Evolutionary conservation across 768 basidiomycete genomes (phyloP).

Genomic region (Mrakia blollopis): DNA sequence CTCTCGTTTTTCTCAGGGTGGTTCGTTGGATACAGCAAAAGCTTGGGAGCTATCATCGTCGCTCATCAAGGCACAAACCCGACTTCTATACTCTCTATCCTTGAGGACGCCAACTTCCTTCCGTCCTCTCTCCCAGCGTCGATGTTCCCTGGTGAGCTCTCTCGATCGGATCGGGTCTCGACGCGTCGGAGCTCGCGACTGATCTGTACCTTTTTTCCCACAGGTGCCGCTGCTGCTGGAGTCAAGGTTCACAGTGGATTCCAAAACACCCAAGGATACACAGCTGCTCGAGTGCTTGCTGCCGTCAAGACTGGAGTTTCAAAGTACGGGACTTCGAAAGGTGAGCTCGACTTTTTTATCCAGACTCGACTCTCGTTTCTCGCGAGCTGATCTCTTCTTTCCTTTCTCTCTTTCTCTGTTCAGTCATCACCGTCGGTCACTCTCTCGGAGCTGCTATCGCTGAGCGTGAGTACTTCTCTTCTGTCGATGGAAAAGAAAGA

Average conservation of each 20-base stretch:
- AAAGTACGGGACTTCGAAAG: neutral
- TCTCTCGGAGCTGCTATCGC: neutral
- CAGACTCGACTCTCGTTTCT: no score
- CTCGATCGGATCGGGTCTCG: neutral
- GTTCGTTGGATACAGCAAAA: neutral
- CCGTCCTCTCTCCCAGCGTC: neutral
- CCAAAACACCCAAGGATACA: neutral
- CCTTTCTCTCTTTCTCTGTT: neutral
- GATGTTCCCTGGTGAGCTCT: neutral
- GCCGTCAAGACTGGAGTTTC: neutral
- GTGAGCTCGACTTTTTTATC: neutral
- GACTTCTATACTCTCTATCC: neutral
- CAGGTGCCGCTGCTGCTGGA: neutral
- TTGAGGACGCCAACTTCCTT: neutral
- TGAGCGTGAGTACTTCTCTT: neutral
- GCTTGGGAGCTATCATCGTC: neutral
- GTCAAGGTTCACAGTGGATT: slow-evolving; percentile 5
- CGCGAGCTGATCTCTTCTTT: neutral
- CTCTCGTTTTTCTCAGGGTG: neutral
- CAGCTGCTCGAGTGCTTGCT: neutral
- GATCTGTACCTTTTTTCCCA: neutral
- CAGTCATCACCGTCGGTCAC: slow-evolving; percentile 17
- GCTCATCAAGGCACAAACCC: slow-evolving; percentile 8
- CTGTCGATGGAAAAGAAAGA: no score
- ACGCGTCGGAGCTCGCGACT: neutral